Base-by-base conservation (phyloP, 169 alveolate species). In the Plasmodium chabaudi region DNA sequence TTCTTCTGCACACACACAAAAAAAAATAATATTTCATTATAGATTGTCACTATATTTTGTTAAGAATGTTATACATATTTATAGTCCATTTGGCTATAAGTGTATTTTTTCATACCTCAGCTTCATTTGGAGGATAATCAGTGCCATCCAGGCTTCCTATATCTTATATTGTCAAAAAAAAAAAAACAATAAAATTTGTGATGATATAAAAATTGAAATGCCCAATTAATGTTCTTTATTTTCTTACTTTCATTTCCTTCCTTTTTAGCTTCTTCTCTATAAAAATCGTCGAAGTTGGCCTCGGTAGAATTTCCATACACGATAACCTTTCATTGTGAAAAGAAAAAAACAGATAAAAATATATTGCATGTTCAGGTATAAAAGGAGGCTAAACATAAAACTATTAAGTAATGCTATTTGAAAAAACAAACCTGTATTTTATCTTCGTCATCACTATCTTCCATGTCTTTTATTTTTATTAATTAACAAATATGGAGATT, bases 231-330 rank as follows among this genome's bases (percentile, higher is more conserved):
- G 15, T 13, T 64, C 15, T 67, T 60, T 17, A 49, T 2, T 42
- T 65, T 68, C 12, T 51, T 15, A 51, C 59, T 13, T 27, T 47
- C 70, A 12, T 59, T 47, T n/a, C 46, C 63, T 27, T 47, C 56
- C 2, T 65, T 71, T 13, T 82, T 68, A n/a, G 9, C 72, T 34
- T 65, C 72, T 82, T 82, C 86, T 21, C 60, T 82, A 60, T 68
- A 68, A 27, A 82, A 69, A 61, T 82, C 90, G 27, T 82, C 90
- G 49, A 82, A 82, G 17, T 82, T 67, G 53, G 84, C 90, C 49
- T 67, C 84, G 17, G 90, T 63, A 51, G 90, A 65, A 67, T 82
- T 82, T 67, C 84, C 90, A 69, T 67, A 82, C 15, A 82, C 71
- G 34, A 82, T 82, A 13, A 82, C 90, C 90, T 82, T 34, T n/a